Conservation (phyloP, 306 rosid species). For the Acacia acuminata region DNA sequence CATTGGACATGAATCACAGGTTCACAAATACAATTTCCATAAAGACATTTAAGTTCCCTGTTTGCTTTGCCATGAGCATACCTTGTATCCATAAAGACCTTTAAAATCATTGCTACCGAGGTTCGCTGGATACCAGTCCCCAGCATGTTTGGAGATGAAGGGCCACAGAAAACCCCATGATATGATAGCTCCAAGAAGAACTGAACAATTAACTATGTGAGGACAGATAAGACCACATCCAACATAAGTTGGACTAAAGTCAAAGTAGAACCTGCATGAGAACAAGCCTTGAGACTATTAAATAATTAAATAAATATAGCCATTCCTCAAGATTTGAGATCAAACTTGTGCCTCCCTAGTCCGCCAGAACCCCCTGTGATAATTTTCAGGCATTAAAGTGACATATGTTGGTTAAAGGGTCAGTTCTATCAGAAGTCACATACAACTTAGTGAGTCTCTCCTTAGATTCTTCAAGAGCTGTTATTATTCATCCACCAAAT, state of each 20-base stretch:
- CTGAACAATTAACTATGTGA: slow-evolving; percentile 92
- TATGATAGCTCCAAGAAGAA: slow-evolving; percentile 86
- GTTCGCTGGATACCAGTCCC: slow-evolving; percentile 95
- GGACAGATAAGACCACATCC: slow-evolving; percentile 99
- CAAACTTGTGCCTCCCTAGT: background rate
- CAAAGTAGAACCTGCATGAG: slow-evolving; percentile 79
- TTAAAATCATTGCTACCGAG: slow-evolving; percentile 83
- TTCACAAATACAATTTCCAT: slow-evolving; percentile 17
- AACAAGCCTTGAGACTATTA: slow-evolving; percentile 25
- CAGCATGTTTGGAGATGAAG: slow-evolving; percentile 71
- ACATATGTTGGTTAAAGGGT: background rate
- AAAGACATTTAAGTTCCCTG: slow-evolving; percentile 3
- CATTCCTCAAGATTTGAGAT: background rate
- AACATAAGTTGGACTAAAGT: slow-evolving; percentile 95
- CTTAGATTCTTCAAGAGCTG: background rate
- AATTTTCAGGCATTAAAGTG: background rate
- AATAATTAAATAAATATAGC: background rate
- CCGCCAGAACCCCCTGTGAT: background rate
- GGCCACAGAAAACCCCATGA: slow-evolving; percentile 99
- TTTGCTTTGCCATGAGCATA: slow-evolving; percentile 40
- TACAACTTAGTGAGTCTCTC: background rate
- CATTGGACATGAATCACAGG: background rate
- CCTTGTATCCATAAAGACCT: slow-evolving; percentile 99
- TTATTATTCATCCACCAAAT: background rate
- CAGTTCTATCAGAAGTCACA: background rate